Evolutionary conservation across 306 rosid genomes (phyloP).

Genomic region (Cucumis sativus): Cucumber_9930_V3 NC_026657.2:8373501-8374000

Average conservation of each 20-base stretch:
- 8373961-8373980: constrained; percentile 3
- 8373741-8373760: neutral
- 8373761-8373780: neutral
- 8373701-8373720: neutral
- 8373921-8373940: neutral
- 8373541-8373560: too few species aligned
- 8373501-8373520: too few species aligned
- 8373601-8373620: too few species aligned
- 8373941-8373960: neutral
- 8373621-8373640: too few species aligned
- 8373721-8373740: neutral
- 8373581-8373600: too few species aligned
- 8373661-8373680: neutral
- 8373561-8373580: too few species aligned
- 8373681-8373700: neutral
- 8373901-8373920: neutral
- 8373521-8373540: too few species aligned
- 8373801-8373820: neutral
- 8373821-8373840: neutral
- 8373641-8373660: neutral
- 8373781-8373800: neutral
- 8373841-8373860: neutral
- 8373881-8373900: neutral
- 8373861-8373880: neutral
- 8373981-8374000: constrained; percentile 63